Evolutionary conservation across 345 rosid genomes (phyloP).

Genomic region (Pugionium dolabratum): DNA sequence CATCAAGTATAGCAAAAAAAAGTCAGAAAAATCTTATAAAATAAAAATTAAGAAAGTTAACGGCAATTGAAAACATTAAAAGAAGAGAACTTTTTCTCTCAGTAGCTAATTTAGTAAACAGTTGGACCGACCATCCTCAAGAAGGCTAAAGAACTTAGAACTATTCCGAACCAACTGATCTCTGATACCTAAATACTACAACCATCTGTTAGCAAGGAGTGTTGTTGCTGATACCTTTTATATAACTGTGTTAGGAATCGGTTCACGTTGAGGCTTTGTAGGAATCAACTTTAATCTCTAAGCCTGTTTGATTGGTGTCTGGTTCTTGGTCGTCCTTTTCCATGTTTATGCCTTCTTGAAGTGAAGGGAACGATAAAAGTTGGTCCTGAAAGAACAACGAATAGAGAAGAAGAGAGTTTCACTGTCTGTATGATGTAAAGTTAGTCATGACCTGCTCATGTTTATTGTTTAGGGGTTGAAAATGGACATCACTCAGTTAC

Average conservation of each 20-base stretch:
- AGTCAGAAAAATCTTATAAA: too few species aligned
- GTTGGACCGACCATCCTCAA: too few species aligned
- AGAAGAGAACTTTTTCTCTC: too few species aligned
- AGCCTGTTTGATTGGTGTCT: conserved; percentile 40
- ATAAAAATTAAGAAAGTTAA: too few species aligned
- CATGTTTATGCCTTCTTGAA: conserved; percentile 48
- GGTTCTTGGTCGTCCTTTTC: conserved; percentile 51
- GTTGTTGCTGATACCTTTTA: conserved; percentile 10
- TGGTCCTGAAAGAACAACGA: conserved; percentile 59
- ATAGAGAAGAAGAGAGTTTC: conserved; percentile 1
- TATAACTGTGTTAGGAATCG: conserved; percentile 37
- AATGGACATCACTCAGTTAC: too few species aligned
- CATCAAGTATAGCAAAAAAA: too few species aligned
- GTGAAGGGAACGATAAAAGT: conserved; percentile 58
- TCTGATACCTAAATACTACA: conserved; percentile 35
- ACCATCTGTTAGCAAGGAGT: conserved; percentile 34
- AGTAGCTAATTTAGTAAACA: too few species aligned
- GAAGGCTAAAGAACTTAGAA: too few species aligned
- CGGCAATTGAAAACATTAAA: too few species aligned
- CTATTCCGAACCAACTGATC: conserved; percentile 22
- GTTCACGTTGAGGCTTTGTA: conserved; percentile 33
- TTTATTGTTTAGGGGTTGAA: background rate
- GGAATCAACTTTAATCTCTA: conserved; percentile 45
- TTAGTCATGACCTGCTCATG: background rate
- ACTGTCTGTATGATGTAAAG: conserved; percentile 11